A percentile compares a stretch with the other conserved stretches of the same genome.
Evolutionary conservation across 345 rosid species (phyloP).

Genomic region (Lagerstroemia speciosa): DNA sequence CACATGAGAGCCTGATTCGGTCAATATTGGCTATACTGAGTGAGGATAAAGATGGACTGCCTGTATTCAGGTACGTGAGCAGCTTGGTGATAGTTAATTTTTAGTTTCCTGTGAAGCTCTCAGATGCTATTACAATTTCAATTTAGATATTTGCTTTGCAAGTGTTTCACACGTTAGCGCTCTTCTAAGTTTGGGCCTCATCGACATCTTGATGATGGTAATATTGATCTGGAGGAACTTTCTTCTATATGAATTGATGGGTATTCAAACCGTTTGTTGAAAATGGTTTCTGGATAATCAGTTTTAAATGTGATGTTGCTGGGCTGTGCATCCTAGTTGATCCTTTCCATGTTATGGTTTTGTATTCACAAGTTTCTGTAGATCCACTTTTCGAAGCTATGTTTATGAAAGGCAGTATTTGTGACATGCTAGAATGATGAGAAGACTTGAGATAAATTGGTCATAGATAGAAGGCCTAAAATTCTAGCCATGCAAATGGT

Average conservation of each 20-base stretch:
- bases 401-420: neutral
- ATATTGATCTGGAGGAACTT: neutral
- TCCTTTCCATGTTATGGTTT: neutral
- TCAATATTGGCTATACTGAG: slow-evolving; percentile 63
- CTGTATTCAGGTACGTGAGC: slow-evolving; percentile 58
- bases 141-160: neutral
- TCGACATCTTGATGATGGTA: neutral
- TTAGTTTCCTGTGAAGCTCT: neutral
- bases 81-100: neutral
- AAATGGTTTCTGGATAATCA: neutral
- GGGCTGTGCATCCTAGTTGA: neutral
- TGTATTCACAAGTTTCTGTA: neutral
- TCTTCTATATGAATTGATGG: neutral
- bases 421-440: neutral
- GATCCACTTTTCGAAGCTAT: neutral
- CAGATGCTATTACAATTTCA: neutral
- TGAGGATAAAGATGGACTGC: slow-evolving; percentile 61
- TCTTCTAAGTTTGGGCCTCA: neutral
- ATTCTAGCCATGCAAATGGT: neutral
- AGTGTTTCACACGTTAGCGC: neutral
- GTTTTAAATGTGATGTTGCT: neutral
- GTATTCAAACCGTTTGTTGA: neutral
- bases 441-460: neutral
- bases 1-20: slow-evolving; percentile 55
- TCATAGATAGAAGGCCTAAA: neutral